These are phyloP conservation scores for Rhodotorula sphaerocarpa DNA, from an alignment of 768 basidiomycete species.

Conservation along the genomic window DNA sequence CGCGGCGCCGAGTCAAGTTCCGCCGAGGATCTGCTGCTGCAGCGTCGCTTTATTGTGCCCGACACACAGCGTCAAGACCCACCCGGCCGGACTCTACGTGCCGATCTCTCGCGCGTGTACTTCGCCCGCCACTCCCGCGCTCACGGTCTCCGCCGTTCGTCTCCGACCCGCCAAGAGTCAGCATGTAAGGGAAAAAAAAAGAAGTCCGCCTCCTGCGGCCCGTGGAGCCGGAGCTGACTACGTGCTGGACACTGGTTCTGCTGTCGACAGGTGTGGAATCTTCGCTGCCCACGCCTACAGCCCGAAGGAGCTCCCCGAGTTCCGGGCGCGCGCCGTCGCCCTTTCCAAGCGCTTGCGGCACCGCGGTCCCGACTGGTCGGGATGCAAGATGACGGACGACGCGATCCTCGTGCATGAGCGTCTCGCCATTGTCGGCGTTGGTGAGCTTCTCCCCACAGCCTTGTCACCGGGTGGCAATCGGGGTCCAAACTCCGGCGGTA, in stretches of 20 bases:
- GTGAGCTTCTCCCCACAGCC: conserved; percentile 47
- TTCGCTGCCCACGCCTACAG: conserved; percentile 36
- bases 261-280: conserved; percentile 36
- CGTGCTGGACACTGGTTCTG: no score
- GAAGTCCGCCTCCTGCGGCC: no score
- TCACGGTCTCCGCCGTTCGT: no score
- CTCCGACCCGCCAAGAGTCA: no score
- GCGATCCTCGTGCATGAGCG: conserved; percentile 87
- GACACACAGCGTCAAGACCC: no score
- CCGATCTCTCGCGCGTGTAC: no score
- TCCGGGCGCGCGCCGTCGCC: conserved; percentile 35
- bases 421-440: conserved; percentile 94
- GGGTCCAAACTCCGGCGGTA: no score
- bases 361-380: conserved; percentile 97
- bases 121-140: no score
- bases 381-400: conserved; percentile 60
- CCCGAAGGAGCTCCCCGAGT: conserved; percentile 22
- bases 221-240: neutral
- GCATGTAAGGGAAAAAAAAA: neutral
- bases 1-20: no score
- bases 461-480: neutral
- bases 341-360: conserved; percentile 84
- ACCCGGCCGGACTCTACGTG: no score
- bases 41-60: no score
- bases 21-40: no score